These are phyloP conservation scores for Diversispora epigaea DNA, from an alignment of 192 early-diverging fungal species.

Conservation along the genomic window DNA sequence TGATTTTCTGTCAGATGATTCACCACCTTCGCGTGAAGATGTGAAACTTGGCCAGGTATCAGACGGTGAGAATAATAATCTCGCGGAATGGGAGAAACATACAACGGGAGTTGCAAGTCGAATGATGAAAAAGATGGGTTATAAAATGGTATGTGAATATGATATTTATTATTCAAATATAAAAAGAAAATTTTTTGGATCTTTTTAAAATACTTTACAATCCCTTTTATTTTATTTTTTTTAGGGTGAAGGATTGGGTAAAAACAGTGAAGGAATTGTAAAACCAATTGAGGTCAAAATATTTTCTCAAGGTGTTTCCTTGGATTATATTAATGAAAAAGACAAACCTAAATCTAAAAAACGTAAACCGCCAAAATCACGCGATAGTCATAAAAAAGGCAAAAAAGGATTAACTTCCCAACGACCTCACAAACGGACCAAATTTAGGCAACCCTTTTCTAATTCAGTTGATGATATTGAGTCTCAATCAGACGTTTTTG, in stretches of 20 bases:
- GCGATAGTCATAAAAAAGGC: no score
- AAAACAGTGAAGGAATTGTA: slow-evolving; percentile 4
- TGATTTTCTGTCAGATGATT: not conserved
- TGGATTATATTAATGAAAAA: slow-evolving; percentile 6
- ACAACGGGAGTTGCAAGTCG: slow-evolving; percentile 11
- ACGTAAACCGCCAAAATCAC: not conserved
- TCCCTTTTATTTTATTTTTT: not conserved
- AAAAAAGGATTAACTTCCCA: no score
- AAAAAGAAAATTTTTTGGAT: not conserved
- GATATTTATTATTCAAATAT: not conserved
- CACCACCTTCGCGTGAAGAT: not conserved
- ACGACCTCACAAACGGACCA: no score
- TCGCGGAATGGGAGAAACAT: slow-evolving; percentile 29
- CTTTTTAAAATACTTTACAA: not conserved
- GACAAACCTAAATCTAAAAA: not conserved
- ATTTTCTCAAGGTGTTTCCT: slow-evolving; percentile 2
- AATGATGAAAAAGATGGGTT: slow-evolving; percentile 23
- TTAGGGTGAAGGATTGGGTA: slow-evolving; percentile 28
- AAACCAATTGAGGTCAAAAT: slow-evolving; percentile 26
- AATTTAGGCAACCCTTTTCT: not conserved
- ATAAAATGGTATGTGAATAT: slow-evolving; percentile 25
- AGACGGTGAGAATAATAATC: not conserved
- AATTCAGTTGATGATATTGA: not conserved
- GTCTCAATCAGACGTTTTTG: slow-evolving; percentile 12
- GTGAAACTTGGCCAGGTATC: not conserved